A percentile compares a stretch with the other conserved stretches of the same genome.
Evolutionary conservation across 1,284 basidiomycete species (phyloP).

Genomic region (Ustilago tritici): DNA sequence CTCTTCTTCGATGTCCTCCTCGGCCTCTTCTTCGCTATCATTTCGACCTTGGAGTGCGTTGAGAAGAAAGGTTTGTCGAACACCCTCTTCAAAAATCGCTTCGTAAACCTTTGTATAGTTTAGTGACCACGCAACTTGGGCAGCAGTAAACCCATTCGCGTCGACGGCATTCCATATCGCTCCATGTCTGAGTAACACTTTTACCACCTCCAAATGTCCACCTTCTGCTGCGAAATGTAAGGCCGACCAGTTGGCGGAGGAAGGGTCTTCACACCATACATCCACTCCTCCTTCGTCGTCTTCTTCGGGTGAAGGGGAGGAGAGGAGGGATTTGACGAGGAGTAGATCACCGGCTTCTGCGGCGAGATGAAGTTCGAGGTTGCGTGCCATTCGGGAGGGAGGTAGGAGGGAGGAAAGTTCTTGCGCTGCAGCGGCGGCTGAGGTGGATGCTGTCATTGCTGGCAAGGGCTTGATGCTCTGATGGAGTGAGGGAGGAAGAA

Average conservation of each 20-base stretch:
- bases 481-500: not conserved
- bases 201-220: conserved; percentile 77
- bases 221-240: conserved; percentile 89
- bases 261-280: conserved; percentile 86
- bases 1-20: conserved; percentile 34
- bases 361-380: conserved; percentile 55
- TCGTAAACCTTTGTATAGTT: conserved; percentile 59
- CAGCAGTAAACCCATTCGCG: conserved; percentile 59
- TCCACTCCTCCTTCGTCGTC: conserved; percentile 71
- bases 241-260: conserved; percentile 75
- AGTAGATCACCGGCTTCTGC: conserved; percentile 47
- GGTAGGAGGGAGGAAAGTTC: conserved; percentile 32
- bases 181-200: conserved; percentile 80
- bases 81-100: conserved; percentile 70
- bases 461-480: not conserved
- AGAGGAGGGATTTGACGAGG: conserved; percentile 42
- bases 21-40: conserved; percentile 14
- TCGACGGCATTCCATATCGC: conserved; percentile 86
- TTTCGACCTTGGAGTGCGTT: conserved; percentile 33
- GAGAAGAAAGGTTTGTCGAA: conserved; percentile 59
- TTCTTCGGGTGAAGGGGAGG: conserved; percentile 10
- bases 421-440: conserved; percentile 19
- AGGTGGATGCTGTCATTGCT: conserved; percentile 5
- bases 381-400: conserved; percentile 45
- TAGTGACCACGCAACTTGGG: conserved; percentile 62